Evolutionary conservation across 352 stramenopile genomes (phyloP), one percentile per base, ranked within the genome.

Genomic region (Globisporangium acanthophoron): DNA sequence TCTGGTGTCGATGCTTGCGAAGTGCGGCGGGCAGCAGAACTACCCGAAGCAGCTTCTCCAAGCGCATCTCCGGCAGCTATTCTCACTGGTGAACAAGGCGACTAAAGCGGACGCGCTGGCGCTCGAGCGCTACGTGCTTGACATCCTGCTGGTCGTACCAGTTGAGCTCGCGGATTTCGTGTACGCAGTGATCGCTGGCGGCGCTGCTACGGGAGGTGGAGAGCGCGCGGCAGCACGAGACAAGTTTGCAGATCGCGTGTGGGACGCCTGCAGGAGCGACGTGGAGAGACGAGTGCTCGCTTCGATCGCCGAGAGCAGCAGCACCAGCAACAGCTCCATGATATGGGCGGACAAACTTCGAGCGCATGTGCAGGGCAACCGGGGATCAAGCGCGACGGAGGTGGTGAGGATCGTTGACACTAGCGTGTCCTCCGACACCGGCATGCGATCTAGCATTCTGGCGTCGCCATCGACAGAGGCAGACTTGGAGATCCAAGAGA

Each of bases 41-140:
- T 88, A 90, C 46, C 84, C 84, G 3, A 73, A 69, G 45, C 78
- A 85, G 49, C 78, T 91, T 12, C 72, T 90, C 6, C 70, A 88
- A 63, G 69, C 81, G 18, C 78, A 93, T 66, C 53, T 91, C 20
- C 71, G 77, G 12, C 53, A 63, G 20, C 69, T 83, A 6, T 63
- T 87, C 35, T 27, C 39, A 21, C 12, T 51, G n/a, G 15, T 56
- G 33, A 3, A 9, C 24, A 49, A 39, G 27, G 31, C 12, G n/a
- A 35, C 48, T 12, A 9, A 24, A 59, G 37, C 29, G 5, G 47
- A 56, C 52, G 21, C 40, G 18, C 3, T 16, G 29, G 0, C 54
- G 59, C 35, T 59, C 63, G 64, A 54, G 35, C 46, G 56, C 29
- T 85, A 85, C 27, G 59, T 83, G 24, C 40, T 89, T 20, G 78